Evolutionary conservation across 2,329 filamentous ascomycete species (phyloP).

Genomic region (Fusarium fracticaudum): DNA sequence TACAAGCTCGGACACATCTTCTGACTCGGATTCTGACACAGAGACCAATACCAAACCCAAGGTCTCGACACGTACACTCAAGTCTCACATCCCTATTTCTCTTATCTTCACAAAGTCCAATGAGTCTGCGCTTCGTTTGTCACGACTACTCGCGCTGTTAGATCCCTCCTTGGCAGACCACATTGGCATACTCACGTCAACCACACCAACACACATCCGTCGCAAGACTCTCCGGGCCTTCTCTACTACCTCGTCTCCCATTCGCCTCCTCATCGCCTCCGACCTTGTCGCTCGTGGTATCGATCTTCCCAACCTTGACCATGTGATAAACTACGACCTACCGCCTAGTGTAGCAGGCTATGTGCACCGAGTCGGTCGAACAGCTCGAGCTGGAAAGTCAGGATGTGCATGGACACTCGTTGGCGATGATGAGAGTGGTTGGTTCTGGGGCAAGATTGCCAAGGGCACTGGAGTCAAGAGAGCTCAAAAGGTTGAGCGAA

Average conservation of each 20-base stretch:
- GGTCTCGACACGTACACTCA: slow-evolving; percentile 24
- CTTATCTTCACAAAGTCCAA: slow-evolving; percentile 93
- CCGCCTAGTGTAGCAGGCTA: slow-evolving; percentile 84
- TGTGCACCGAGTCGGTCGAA: slow-evolving; percentile 91
- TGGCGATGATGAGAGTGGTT: slow-evolving; percentile 81
- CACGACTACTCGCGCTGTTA: slow-evolving; percentile 77
- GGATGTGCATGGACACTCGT: slow-evolving; percentile 90
- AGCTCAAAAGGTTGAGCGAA: slow-evolving; percentile 57
- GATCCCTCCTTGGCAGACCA: slow-evolving; percentile 64
- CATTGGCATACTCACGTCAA: slow-evolving; percentile 79
- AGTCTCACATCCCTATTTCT: slow-evolving; percentile 56
- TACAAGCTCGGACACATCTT: slow-evolving; percentile 37
- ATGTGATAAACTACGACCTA: slow-evolving; percentile 95
- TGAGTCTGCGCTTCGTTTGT: slow-evolving; percentile 86
- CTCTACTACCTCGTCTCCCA: slow-evolving; percentile 68
- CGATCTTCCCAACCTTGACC: slow-evolving; percentile 79
- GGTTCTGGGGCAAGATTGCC: slow-evolving; percentile 91
- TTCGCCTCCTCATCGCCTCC: slow-evolving; percentile 85
- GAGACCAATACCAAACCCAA: slow-evolving; percentile 41
- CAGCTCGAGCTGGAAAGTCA: slow-evolving; percentile 79
- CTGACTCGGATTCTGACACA: slow-evolving; percentile 44
- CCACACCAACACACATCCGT: slow-evolving; percentile 76
- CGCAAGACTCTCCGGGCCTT: slow-evolving; percentile 76
- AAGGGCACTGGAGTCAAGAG: slow-evolving; percentile 61
- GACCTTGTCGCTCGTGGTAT: slow-evolving; percentile 94